Percentiles rank a stretch among this genome's conserved stretches.
Conservation (phyloP, 306 rosid species). For the Cucurbita pepo region DNA sequence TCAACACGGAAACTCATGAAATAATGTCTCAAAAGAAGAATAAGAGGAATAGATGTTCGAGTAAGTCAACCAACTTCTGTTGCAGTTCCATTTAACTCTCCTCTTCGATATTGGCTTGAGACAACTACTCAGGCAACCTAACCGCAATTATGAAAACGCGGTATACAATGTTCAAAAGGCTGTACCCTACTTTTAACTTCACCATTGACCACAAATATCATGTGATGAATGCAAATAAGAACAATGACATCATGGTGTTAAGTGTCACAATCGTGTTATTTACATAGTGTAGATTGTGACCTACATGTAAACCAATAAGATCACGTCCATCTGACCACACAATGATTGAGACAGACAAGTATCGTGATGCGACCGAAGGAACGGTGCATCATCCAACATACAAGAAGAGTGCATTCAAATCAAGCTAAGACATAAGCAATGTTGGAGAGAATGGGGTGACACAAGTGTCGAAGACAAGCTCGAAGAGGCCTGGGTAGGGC, state of each 20-base stretch:
- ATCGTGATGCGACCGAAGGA: too few species aligned
- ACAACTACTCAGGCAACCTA: constrained; percentile 69
- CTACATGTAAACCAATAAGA: too few species aligned
- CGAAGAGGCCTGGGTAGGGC: too few species aligned
- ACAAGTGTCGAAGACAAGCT: too few species aligned
- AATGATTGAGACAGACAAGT: too few species aligned
- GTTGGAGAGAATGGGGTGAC: too few species aligned
- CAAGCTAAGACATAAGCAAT: too few species aligned
- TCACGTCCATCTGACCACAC: too few species aligned
- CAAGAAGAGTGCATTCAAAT: too few species aligned
- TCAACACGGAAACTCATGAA: background rate
- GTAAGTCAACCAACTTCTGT: constrained; percentile 45
- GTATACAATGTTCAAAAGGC: background rate
- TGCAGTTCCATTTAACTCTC: constrained; percentile 44
- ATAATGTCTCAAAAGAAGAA: background rate
- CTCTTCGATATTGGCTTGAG: constrained; percentile 50
- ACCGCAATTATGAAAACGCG: constrained; percentile 33
- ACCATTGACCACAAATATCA: background rate
- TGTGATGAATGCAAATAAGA: background rate
- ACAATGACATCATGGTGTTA: background rate
- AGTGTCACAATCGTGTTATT: too few species aligned
- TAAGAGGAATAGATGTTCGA: constrained; percentile 32
- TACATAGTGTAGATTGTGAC: too few species aligned
- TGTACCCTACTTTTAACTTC: background rate
- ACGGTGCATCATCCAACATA: too few species aligned